Evolutionary conservation across 2,329 filamentous ascomycete genomes (phyloP), one percentile per base, ranked within the genome.

Genomic region (Dothiorella sarmentorum): DNA sequence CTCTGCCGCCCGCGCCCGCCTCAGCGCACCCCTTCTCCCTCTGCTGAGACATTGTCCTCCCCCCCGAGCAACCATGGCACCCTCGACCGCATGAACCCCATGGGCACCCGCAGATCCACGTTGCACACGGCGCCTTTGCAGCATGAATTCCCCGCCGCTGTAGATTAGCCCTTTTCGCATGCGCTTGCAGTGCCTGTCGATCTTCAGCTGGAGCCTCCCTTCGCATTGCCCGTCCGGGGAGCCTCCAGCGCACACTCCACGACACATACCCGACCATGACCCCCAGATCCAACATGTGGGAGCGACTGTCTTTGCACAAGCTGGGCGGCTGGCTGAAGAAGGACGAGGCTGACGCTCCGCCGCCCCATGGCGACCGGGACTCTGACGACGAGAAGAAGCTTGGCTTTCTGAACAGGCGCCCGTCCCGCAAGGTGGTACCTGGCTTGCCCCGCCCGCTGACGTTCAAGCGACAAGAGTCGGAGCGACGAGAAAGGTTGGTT

Each of bases 391-490:
- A 74, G 59, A 70, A 66, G 62, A 64, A 65, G 57, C 64, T 64
- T 11, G 61, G 56, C 13, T 27, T 51, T 15, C 3, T 29, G 49
- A 42, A 35, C 31, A 51, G 63, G 29, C 64, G 65, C 56, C 61
- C 65, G 42, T 69, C 69, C 13, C 71, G 84, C 64, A 85, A 81
- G 67, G 89, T 91, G n/a, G 85, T 92, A 15, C 88, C 91, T 17
- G 87, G 88, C 15, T 76, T 96, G 35, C 90, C 91, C 37, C 84
- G 90, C 49, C 79, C 86, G 4, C 84, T 87, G 66, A 95, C 90
- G 0, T 91, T 95, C 74, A 88, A 86, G 73, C 84, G 91, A 66
- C 90, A 93, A 71, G 83, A 89, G 69, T 93, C 90, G 26, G 92
- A 96, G 73, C 82, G 84, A 62, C 83, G 91, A 65, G 85, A 89